These are phyloP conservation scores for Sclerotiophoma versabilis DNA, from an alignment of 2,329 filamentous ascomycete genomes.

Conservation along the genomic window DNA sequence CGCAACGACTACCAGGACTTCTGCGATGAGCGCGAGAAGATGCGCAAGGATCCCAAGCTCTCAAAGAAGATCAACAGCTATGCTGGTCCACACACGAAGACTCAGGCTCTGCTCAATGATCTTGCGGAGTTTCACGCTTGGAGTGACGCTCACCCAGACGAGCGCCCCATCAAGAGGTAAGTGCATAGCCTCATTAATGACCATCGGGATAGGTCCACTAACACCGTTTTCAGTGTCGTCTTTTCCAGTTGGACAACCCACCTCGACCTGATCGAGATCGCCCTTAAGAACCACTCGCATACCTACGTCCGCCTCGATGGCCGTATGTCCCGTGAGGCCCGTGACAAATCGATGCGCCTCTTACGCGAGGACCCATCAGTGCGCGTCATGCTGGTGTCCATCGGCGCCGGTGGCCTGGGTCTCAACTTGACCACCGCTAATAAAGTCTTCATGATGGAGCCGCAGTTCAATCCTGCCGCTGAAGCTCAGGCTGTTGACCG, in stretches of 20 bases:
- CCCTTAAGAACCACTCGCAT: constrained; percentile 72
- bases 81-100: constrained; percentile 89
- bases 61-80: constrained; percentile 73
- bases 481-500: constrained; percentile 95
- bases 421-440: constrained; percentile 88
- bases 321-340: constrained; percentile 78
- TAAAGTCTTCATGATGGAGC: constrained; percentile 96
- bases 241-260: constrained; percentile 98
- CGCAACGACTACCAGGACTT: constrained; percentile 61
- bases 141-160: constrained; percentile 66
- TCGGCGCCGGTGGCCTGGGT: constrained; percentile 89
- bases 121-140: constrained; percentile 70
- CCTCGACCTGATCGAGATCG: constrained; percentile 88
- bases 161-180: constrained; percentile 78
- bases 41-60: constrained; percentile 59
- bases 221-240: constrained; percentile 66
- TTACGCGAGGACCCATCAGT: constrained; percentile 77
- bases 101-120: constrained; percentile 78
- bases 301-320: constrained; percentile 84
- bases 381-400: constrained; percentile 86
- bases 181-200: no score
- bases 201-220: no score
- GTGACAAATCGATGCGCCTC: constrained; percentile 75
- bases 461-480: constrained; percentile 94
- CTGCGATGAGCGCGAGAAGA: constrained; percentile 64